Conservation (phyloP, 805 yeast genomes). For the Blastobotrys americana region DNA sequence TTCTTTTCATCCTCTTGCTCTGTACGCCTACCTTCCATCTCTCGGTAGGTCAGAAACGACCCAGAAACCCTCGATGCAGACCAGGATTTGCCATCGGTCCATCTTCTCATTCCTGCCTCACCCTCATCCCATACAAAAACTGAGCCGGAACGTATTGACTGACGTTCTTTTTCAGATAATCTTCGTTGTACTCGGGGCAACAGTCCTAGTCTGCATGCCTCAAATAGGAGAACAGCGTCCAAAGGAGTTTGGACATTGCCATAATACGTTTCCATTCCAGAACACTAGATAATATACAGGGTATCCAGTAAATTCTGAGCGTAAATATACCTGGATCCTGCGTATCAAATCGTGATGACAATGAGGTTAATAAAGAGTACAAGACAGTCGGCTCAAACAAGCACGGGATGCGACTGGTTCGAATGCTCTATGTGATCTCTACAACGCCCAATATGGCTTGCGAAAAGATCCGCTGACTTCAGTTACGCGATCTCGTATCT, state of each 20-base stretch:
- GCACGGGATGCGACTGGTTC: too few species aligned
- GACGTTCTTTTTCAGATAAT: constrained; percentile 49
- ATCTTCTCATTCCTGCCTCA: constrained; percentile 62
- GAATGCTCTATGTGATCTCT: too few species aligned
- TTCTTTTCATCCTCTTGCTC: constrained; percentile 3
- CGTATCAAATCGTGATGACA: background rate
- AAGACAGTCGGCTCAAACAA: too few species aligned
- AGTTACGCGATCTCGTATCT: too few species aligned
- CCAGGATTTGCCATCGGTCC: constrained; percentile 78
- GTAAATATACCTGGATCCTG: background rate
- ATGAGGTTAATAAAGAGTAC: too few species aligned
- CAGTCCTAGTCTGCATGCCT: constrained; percentile 51
- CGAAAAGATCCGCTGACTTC: too few species aligned
- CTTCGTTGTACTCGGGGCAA: constrained; percentile 56
- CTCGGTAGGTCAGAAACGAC: constrained; percentile 54
- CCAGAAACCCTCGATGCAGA: constrained; percentile 64
- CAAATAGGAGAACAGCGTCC: constrained; percentile 60
- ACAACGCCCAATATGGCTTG: too few species aligned
- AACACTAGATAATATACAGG: background rate
- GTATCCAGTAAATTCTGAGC: background rate
- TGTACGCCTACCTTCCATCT: constrained; percentile 39
- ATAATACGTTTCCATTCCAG: constrained; percentile 51
- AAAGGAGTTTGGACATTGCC: constrained; percentile 51
- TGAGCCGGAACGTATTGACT: constrained; percentile 48
- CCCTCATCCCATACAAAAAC: constrained; percentile 68